A percentile compares a stretch with the other conserved stretches of the same genome.
Conservation (phyloP, 1,284 basidiomycete genomes). For the Amylostereum chailletii region DNA sequence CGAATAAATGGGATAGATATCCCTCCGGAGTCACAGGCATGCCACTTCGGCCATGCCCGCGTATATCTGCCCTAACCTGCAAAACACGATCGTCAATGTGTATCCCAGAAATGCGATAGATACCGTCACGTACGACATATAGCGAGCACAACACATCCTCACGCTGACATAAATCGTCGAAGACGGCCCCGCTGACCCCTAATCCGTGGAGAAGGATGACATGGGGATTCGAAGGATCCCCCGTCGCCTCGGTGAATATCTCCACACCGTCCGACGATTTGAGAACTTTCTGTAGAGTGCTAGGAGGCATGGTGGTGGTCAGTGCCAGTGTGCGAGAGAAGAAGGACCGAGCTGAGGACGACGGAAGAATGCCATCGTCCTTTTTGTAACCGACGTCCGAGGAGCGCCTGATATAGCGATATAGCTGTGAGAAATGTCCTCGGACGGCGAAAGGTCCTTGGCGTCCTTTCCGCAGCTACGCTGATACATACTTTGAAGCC, state of each 20-base stretch:
- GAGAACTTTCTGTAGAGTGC: not conserved
- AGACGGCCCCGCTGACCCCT: constrained; percentile 13
- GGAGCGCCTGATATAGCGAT: too few species aligned
- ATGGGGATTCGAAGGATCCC: constrained; percentile 25
- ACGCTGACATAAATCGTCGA: too few species aligned
- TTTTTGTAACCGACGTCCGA: too few species aligned
- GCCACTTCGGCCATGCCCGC: constrained; percentile 22
- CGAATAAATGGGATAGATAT: constrained; percentile 15
- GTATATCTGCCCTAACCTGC: constrained; percentile 25
- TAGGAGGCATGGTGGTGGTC: too few species aligned
- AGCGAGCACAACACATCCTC: too few species aligned
- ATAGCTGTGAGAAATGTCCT: too few species aligned
- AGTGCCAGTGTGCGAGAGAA: too few species aligned
- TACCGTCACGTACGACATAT: constrained; percentile 22
- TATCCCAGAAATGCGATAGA: constrained; percentile 19
- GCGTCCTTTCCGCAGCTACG: too few species aligned
- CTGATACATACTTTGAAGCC: too few species aligned
- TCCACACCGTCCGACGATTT: constrained; percentile 15
- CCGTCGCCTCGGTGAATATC: constrained; percentile 26
- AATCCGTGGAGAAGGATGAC: constrained; percentile 32
- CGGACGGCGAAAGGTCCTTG: too few species aligned
- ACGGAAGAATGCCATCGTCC: too few species aligned
- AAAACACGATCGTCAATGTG: constrained; percentile 21
- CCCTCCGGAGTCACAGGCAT: constrained; percentile 12
- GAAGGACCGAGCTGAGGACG: too few species aligned